Base-by-base conservation (phyloP, 768 basidiomycete genomes). In the Naganishia kalamii region DNA sequence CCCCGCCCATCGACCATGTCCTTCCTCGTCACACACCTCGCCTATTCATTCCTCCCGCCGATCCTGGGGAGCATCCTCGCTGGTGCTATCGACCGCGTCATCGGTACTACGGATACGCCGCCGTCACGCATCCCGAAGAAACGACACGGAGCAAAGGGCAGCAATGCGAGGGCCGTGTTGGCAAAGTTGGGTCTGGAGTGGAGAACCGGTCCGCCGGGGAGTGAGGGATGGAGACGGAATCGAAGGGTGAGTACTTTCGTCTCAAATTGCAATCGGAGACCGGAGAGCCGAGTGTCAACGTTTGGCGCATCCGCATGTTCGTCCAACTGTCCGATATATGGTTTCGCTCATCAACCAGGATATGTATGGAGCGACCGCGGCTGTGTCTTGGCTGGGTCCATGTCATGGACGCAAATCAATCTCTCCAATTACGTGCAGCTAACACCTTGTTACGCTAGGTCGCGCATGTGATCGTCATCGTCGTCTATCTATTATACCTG, bases 21-120 rank as follows among this genome's bases (percentile, higher is more conserved):
- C 13, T 25, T 40, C 35, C 54, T 57, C 35, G 33, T 35, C 13
- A 57, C 54, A 2, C 54, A 57, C 23, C 54, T 57, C 35, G 40
- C 54, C 19, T 57, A 57, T 37, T 35, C 37, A 23, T 57, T 57
- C 54, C 54, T 57, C 19, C 54, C 54, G 19, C 54, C 54, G 29
- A 19, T 57, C 54, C n/a, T 57, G 3, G 10, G 21, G 11, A 21
- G 35, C 13, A 37, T 57, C 3, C 54, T 57, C 4, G 54, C 54
- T 3, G 25, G 23, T 23, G 17, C 19, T n/a, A 40, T 57, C 54
- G 54, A 57, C 37, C 2, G 35, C 8, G 11, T 41, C 35, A 35
- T 57, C 37, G 7, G 33, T 19, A 19, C 21, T 10, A 57, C 8
- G 43, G 19, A 44, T n/a, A 21, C 37, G 17, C 35, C 33, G 1